Evolutionary conservation across 352 stramenopile genomes (phyloP).

Genomic region (Phytophthora pseudosyringae): DNA sequence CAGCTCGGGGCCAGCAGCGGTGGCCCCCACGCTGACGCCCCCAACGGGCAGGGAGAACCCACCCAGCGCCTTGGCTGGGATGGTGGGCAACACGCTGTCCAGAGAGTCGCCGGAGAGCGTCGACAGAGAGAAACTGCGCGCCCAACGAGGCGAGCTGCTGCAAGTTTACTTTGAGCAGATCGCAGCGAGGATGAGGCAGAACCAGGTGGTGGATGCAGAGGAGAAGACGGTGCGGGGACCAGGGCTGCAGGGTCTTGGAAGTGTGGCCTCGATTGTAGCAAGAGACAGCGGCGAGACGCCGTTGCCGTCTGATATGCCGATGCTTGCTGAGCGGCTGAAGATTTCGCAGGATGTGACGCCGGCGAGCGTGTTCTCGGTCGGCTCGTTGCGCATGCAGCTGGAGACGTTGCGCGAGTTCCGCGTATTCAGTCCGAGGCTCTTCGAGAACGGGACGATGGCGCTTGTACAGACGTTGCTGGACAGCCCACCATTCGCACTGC

Average conservation of each 20-base stretch:
- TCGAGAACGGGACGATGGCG: slow-evolving; percentile 55
- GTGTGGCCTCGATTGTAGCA: neutral
- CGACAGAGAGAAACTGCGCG: slow-evolving; percentile 40
- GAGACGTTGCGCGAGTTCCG: slow-evolving; percentile 73
- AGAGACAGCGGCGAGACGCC: neutral
- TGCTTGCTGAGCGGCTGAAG: neutral
- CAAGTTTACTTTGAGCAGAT: slow-evolving; percentile 50
- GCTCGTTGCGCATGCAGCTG: slow-evolving; percentile 69
- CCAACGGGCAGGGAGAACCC: slow-evolving; percentile 32
- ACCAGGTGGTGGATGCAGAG: neutral
- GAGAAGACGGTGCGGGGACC: neutral
- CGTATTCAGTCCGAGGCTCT: slow-evolving; percentile 44
- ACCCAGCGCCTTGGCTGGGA: slow-evolving; percentile 42
- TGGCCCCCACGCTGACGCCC: slow-evolving; percentile 1
- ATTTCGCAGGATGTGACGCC: slow-evolving; percentile 32
- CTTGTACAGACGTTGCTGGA: slow-evolving; percentile 67
- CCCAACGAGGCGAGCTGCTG: slow-evolving; percentile 49
- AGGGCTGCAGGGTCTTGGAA: neutral
- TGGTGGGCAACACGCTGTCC: slow-evolving; percentile 48
- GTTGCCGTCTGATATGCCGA: neutral
- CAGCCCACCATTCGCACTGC: slow-evolving; percentile 60
- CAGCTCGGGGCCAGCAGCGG: neutral
- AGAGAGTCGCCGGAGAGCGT: slow-evolving; percentile 46
- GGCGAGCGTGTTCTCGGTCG: slow-evolving; percentile 53
- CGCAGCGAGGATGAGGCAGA: slow-evolving; percentile 22